Evolutionary conservation across 1,284 basidiomycete genomes (phyloP), one percentile per base, ranked within the genome.

Genomic region (Cryptococcus amylolentus): DNA sequence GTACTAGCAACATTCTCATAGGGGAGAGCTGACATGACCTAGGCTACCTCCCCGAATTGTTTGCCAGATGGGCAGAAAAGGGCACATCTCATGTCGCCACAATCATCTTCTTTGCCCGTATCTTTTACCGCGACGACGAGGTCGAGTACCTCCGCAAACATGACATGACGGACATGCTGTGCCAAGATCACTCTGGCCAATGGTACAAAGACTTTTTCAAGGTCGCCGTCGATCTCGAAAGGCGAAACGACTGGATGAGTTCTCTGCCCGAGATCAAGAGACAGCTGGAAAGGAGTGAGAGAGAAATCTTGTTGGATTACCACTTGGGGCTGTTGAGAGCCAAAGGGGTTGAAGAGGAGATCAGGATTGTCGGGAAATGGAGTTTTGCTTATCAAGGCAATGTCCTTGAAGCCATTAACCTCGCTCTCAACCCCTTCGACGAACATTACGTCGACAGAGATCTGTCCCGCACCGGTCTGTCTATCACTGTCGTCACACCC

Each of bases 191-290:
- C 58, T 80, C 86, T 54, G 84, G 85, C 16, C 81, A 83, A 43
- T 88, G 85, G 84, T 97, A 95, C 80, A 96, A 97, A 69, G 96
- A 99, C 73, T 97, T 98, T 73, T 93, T 84, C 81, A 90, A 92
- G 75, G 87, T 98, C 60, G 88, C 95, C 66, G 88, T 92, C 4
- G 95, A 98, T 73, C 81, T 97, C 37, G 92, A 98, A 70, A 85
- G 90, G 39, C 82, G 90, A 27, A 81, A 85, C 55, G 88, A 95
- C 69, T 96, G 93, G 91, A 87, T 86, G 61, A 83, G 87, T 0
- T 91, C 89, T 0, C 83, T 98, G 28, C 87, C 89, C 50, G 85
- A 83, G 68, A 83, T 98, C 71, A 96, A 96, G 77, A 85, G 87
- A 65, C 88, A 88, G 2, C 87, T 94, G 71, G 89, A 89, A 83